These are phyloP conservation scores for Monosporascus cannonballus DNA, from an alignment of 2,329 filamentous ascomycete species.

Conservation along the genomic window DNA sequence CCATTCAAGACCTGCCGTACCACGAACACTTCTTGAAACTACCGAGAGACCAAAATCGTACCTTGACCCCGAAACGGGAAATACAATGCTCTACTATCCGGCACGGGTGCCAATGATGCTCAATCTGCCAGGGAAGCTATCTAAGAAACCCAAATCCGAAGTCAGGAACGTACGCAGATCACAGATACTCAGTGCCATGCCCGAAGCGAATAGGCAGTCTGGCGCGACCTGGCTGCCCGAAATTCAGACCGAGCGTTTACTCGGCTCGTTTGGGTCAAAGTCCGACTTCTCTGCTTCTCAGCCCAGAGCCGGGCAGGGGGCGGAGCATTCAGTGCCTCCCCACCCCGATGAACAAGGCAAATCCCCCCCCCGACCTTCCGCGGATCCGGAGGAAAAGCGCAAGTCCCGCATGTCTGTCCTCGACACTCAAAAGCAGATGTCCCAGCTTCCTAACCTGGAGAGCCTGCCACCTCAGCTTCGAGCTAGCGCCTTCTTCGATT, in stretches of 20 bases:
- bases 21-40: slow-evolving; percentile 25
- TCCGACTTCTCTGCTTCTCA: slow-evolving; percentile 7
- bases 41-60: slow-evolving; percentile 48
- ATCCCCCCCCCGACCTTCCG: slow-evolving; percentile 3
- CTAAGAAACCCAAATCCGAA: slow-evolving; percentile 60
- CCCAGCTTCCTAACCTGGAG: slow-evolving; percentile 34
- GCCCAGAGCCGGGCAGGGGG: not conserved
- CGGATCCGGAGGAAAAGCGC: slow-evolving; percentile 15
- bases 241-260: slow-evolving; percentile 17
- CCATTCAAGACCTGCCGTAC: slow-evolving; percentile 18
- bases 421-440: slow-evolving; percentile 31
- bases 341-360: slow-evolving; percentile 3
- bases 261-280: slow-evolving; percentile 25
- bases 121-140: slow-evolving; percentile 83
- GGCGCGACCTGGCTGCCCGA: slow-evolving; percentile 24
- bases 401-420: slow-evolving; percentile 31
- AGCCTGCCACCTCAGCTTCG: slow-evolving; percentile 76
- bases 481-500: slow-evolving; percentile 87
- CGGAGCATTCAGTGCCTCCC: slow-evolving; percentile 4
- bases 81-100: slow-evolving; percentile 90
- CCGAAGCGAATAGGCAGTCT: slow-evolving; percentile 30
- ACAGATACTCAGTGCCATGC: slow-evolving; percentile 63
- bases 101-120: slow-evolving; percentile 91
- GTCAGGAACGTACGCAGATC: slow-evolving; percentile 66
- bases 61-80: slow-evolving; percentile 57